Conservation (phyloP, 352 stramenopile genomes). For the Blastocystis sp. region DNA sequence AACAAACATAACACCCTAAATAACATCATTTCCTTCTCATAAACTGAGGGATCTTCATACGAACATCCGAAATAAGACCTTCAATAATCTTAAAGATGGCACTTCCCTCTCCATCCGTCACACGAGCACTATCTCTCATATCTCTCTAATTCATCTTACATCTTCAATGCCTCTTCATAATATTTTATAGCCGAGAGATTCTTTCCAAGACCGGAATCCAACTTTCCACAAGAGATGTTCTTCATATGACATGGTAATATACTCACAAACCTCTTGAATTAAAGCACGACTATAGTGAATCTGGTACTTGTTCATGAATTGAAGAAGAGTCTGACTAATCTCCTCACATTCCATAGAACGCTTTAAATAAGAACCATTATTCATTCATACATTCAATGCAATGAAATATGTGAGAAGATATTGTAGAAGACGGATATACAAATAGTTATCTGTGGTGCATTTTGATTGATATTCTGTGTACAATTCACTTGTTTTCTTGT, state of each 20-base stretch:
- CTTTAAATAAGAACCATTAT: neutral
- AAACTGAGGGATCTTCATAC: neutral
- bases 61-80: constrained; percentile 12
- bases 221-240: constrained; percentile 12
- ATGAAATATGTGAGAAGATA: constrained; percentile 24
- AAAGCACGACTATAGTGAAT: constrained; percentile 9
- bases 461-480: constrained; percentile 37
- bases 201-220: constrained; percentile 31
- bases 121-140: constrained; percentile 8
- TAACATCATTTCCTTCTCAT: constrained; percentile 2
- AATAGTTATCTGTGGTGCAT: constrained; percentile 38
- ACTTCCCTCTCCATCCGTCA: constrained; percentile 41
- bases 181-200: neutral
- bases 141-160: neutral
- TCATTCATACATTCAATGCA: neutral
- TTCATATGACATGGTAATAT: neutral
- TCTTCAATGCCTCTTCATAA: constrained; percentile 18
- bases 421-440: constrained; percentile 8
- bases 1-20: neutral
- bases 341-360: constrained; percentile 1
- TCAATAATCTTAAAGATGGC: constrained; percentile 9
- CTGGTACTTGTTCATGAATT: constrained; percentile 19
- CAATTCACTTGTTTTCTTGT: constrained; percentile 26
- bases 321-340: constrained; percentile 16
- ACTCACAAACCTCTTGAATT: neutral